Conservation (phyloP, 768 basidiomycete genomes). For the Rhodotorula kratochvilovae region DNA sequence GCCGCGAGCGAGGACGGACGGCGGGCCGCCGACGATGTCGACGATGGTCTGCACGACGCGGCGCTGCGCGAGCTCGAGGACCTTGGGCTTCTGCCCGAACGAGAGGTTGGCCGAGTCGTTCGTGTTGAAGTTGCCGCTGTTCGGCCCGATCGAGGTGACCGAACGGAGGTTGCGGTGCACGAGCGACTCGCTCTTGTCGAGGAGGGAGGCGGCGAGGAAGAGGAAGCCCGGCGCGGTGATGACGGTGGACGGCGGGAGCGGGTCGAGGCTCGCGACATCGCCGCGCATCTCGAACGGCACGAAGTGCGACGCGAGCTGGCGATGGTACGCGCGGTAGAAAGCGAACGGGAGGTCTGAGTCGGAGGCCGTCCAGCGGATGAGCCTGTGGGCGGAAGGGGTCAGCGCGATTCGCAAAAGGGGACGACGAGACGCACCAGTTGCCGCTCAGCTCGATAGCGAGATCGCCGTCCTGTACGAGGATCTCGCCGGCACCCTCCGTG, state of each 20-base stretch:
- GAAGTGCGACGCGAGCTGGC: conserved; percentile 47
- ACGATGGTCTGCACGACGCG: conserved; percentile 50
- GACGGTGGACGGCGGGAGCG: conserved; percentile 29
- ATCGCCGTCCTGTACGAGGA: conserved; percentile 44
- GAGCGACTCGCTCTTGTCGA: conserved; percentile 51
- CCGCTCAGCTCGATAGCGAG: conserved; percentile 41
- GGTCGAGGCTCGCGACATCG: not conserved
- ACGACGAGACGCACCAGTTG: conserved; percentile 36
- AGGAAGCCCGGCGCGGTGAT: conserved; percentile 51
- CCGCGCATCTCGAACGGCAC: conserved; percentile 26
- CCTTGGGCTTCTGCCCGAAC: conserved; percentile 51
- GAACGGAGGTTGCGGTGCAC: conserved; percentile 52
- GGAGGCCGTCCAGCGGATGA: conserved; percentile 52
- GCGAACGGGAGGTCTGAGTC: conserved; percentile 53
- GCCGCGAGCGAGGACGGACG: not conserved
- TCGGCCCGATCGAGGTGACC: conserved; percentile 49
- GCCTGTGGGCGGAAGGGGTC: conserved; percentile 43
- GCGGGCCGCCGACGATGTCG: conserved; percentile 45
- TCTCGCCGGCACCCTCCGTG: conserved; percentile 35
- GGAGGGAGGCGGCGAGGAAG: conserved; percentile 50
- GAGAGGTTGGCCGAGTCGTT: conserved; percentile 50
- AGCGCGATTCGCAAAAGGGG: not conserved
- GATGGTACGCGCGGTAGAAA: conserved; percentile 52
- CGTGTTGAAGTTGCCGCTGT: conserved; percentile 45
- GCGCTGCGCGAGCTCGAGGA: conserved; percentile 52